Evolutionary conservation across 148 eudicot genomes (phyloP).

Genomic region (Dianthus caryophyllus): DNA sequence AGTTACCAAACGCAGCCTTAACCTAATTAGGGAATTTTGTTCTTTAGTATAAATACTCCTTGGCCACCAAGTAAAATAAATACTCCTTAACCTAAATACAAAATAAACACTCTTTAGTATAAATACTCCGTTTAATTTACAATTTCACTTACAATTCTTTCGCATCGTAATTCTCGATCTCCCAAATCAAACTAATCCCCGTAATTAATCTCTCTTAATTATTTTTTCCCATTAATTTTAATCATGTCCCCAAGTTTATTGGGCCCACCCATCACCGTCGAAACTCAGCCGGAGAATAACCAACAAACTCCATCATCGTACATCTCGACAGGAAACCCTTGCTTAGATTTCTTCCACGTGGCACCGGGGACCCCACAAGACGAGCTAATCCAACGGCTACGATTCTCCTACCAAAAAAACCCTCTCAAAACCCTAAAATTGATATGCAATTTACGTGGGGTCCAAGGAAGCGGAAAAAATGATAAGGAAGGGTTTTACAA

Average conservation of each 20-base stretch:
- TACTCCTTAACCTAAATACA: too few species aligned
- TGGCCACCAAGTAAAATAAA: too few species aligned
- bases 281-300: not conserved
- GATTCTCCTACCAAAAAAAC: conserved; percentile 6
- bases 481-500: conserved; percentile 21
- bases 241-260: conserved; percentile 16
- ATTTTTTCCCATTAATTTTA: not conserved
- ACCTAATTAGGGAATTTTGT: too few species aligned
- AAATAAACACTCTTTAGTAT: too few species aligned
- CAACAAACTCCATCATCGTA: not conserved
- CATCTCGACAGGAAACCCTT: conserved; percentile 17
- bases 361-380: not conserved
- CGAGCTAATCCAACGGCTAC: not conserved
- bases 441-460: conserved; percentile 9
- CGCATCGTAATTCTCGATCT: too few species aligned
- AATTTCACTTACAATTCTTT: too few species aligned
- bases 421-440: conserved; percentile 21
- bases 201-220: too few species aligned
- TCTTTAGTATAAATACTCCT: too few species aligned
- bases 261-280: conserved; percentile 1
- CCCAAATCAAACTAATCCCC: too few species aligned
- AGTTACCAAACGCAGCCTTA: too few species aligned
- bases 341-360: conserved; percentile 27
- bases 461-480: conserved; percentile 16
- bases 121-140: too few species aligned